A percentile compares a stretch with the other conserved stretches of the same genome.
These are phyloP conservation scores for Podaxis pistillaris DNA, from an alignment of 768 basidiomycete species.

Conservation along the genomic window DNA sequence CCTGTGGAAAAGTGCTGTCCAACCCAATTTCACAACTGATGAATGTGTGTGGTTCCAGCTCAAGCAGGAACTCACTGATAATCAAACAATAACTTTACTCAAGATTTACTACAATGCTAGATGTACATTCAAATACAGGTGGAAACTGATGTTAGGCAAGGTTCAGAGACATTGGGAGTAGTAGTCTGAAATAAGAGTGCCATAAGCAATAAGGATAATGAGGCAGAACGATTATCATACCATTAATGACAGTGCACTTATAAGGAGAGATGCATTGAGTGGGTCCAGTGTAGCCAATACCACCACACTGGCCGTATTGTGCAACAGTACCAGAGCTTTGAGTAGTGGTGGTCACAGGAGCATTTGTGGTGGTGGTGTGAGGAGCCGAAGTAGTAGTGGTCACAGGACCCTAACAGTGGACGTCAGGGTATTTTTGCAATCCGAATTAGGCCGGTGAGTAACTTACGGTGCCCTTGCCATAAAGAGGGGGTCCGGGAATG, in stretches of 20 bases:
- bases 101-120: neutral
- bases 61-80: too few relatives aligned
- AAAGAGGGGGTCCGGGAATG: constrained; percentile 47
- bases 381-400: neutral
- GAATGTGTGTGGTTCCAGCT: too few relatives aligned
- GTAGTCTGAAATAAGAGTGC: constrained; percentile 23
- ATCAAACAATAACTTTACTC: neutral
- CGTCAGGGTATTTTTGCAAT: neutral
- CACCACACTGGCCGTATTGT: constrained; percentile 44
- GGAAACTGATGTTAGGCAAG: neutral
- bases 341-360: constrained; percentile 20
- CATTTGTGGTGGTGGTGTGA: constrained; percentile 18
- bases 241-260: constrained; percentile 33
- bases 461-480: constrained; percentile 29
- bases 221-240: constrained; percentile 21
- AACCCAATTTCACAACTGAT: too few relatives aligned
- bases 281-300: constrained; percentile 36
- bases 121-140: neutral
- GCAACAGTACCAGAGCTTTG: constrained; percentile 28
- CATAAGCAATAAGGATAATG: neutral
- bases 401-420: neutral
- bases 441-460: neutral
- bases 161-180: constrained; percentile 37
- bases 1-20: too few relatives aligned
- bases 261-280: constrained; percentile 37